phyloP scores from a whole-genome alignment of 495 filamentous ascomycete genomes.

The Bombardia bombarda region DNA sequence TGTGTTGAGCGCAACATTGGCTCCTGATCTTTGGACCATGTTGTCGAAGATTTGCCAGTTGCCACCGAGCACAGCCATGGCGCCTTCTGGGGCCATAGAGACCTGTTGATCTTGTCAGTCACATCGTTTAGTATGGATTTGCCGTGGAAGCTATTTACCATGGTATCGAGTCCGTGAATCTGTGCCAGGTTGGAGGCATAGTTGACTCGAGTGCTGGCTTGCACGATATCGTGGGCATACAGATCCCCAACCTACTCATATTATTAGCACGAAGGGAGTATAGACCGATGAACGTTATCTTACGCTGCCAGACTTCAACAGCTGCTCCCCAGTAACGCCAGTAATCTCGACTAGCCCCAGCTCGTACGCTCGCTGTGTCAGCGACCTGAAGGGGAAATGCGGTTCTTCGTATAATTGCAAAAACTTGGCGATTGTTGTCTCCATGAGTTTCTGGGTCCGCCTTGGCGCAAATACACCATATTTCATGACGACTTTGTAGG shows the following conservation, averaged over 20 bases:
- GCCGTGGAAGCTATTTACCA: constrained; percentile 52
- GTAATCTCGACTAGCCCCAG: constrained; percentile 59
- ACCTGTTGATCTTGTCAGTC: constrained; percentile 17
- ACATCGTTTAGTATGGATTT: not conserved
- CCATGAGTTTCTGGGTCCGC: constrained; percentile 64
- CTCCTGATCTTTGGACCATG: constrained; percentile 61
- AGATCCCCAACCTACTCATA: constrained; percentile 43
- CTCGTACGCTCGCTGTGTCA: constrained; percentile 57
- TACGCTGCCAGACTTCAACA: constrained; percentile 56
- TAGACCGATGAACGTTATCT: constrained; percentile 4
- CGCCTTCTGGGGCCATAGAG: constrained; percentile 76
- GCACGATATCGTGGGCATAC: constrained; percentile 80
- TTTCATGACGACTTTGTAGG: constrained; percentile 70
- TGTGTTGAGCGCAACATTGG: constrained; percentile 58
- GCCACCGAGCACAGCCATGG: constrained; percentile 70
- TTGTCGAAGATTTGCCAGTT: constrained; percentile 92
- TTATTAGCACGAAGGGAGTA: not conserved
- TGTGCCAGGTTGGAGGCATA: constrained; percentile 80
- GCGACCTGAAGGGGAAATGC: constrained; percentile 71
- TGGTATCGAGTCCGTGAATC: constrained; percentile 85
- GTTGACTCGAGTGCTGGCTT: constrained; percentile 90
- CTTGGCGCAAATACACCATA: constrained; percentile 72
- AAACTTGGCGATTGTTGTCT: constrained; percentile 63
- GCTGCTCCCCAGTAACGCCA: constrained; percentile 60
- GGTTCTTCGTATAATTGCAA: constrained; percentile 73